These are phyloP conservation scores for Syzygium jambos DNA, from an alignment of 345 rosid genomes.

Conservation along the genomic window DNA sequence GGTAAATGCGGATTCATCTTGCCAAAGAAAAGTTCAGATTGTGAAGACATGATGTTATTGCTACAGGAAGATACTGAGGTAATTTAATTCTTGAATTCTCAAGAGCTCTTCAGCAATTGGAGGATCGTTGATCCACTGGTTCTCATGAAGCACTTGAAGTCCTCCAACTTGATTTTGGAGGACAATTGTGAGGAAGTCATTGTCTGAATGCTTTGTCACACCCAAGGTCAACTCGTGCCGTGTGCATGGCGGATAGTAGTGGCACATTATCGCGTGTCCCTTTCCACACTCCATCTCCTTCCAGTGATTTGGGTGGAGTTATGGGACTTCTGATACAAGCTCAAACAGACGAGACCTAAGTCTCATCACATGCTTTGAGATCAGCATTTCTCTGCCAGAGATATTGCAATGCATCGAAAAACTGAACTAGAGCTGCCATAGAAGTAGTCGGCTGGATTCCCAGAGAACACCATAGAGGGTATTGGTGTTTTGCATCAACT, in stretches of 20 bases:
- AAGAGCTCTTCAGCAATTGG: background rate
- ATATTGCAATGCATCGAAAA: background rate
- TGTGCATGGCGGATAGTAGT: constrained; percentile 44
- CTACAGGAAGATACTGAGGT: background rate
- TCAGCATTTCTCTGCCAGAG: constrained; percentile 20
- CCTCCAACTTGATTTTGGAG: constrained; percentile 47
- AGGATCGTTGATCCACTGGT: constrained; percentile 38
- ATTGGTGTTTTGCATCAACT: background rate
- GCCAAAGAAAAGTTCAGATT: background rate
- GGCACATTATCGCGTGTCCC: constrained; percentile 18
- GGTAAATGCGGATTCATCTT: background rate
- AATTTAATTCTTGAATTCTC: background rate
- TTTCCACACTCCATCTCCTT: constrained; percentile 25
- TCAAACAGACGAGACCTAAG: constrained; percentile 17
- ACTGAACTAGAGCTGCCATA: background rate
- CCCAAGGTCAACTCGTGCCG: constrained; percentile 47
- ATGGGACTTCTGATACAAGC: constrained; percentile 37
- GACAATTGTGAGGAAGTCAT: constrained; percentile 32
- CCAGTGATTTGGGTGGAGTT: constrained; percentile 9
- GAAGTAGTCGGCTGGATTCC: background rate
- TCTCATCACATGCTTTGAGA: constrained; percentile 10
- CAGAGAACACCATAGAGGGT: background rate
- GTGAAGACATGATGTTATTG: background rate
- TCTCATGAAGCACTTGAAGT: constrained; percentile 34
- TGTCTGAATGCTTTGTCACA: constrained; percentile 28